Percentiles rank a stretch among this genome's conserved stretches.
phyloP scores from a whole-genome alignment of 768 basidiomycete species.

The Boletus barrowsii region DNA sequence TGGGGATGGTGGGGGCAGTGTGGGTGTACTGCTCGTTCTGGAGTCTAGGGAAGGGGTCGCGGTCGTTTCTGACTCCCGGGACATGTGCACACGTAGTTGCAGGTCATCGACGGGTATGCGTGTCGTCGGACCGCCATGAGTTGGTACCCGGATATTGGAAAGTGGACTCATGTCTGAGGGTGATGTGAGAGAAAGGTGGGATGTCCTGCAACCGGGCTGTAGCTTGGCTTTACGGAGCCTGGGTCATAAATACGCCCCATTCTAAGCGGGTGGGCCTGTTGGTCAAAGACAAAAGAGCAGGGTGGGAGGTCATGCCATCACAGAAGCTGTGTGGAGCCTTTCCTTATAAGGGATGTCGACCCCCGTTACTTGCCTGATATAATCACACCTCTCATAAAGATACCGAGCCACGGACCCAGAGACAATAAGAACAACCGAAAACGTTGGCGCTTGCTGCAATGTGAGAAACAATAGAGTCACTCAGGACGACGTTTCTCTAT shows the following conservation, averaged over 20 bases:
- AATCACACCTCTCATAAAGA: neutral
- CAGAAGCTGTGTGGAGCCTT: neutral
- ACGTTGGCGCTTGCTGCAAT: neutral
- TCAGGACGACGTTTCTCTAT: neutral
- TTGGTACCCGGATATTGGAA: slow-evolving; percentile 10
- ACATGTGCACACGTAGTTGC: slow-evolving; percentile 21
- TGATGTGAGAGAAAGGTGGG: slow-evolving; percentile 3
- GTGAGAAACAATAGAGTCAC: slow-evolving; percentile 12
- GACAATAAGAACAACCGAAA: slow-evolving; percentile 28
- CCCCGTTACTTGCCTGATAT: slow-evolving; percentile 4
- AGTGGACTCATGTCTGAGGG: slow-evolving; percentile 13
- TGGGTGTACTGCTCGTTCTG: slow-evolving; percentile 15
- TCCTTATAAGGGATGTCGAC: slow-evolving; percentile 3
- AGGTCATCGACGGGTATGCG: slow-evolving; percentile 14
- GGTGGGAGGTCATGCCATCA: neutral
- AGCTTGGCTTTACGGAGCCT: neutral
- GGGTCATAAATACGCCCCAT: slow-evolving; percentile 26
- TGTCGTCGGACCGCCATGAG: neutral
- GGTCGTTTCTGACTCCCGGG: slow-evolving; percentile 23
- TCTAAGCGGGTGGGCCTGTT: slow-evolving; percentile 8
- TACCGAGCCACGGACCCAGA: neutral
- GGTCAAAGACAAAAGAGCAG: slow-evolving; percentile 31
- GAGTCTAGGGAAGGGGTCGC: slow-evolving; percentile 13
- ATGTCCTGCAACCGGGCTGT: slow-evolving; percentile 10
- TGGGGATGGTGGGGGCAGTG: slow-evolving; percentile 21